These are phyloP conservation scores for Naganishia sp. DNA, from an alignment of 1,284 basidiomycete species.

Conservation along the genomic window DNA sequence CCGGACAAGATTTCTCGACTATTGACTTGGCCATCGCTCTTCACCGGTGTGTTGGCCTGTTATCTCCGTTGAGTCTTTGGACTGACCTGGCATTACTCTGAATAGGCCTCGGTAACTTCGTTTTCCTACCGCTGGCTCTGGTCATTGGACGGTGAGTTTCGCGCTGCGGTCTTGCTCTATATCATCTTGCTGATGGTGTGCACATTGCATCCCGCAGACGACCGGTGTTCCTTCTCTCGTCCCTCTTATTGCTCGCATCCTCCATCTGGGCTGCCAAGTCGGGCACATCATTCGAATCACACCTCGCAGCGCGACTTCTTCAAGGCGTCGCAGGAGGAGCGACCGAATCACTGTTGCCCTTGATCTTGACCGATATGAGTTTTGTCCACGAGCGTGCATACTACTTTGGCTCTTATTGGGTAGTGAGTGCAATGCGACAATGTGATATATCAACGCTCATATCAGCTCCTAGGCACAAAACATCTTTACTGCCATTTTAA, in stretches of 20 bases:
- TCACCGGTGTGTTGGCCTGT: constrained; percentile 12
- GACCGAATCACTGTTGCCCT: constrained; percentile 19
- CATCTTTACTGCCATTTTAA: constrained; percentile 26
- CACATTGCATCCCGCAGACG: background rate
- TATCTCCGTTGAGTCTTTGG: background rate
- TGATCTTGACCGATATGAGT: constrained; percentile 28
- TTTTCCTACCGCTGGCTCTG: constrained; percentile 20
- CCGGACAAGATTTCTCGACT: constrained; percentile 20
- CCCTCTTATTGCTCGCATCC: constrained; percentile 12
- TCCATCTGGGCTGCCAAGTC: constrained; percentile 22
- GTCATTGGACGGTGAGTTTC: constrained; percentile 13
- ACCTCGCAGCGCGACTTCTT: constrained; percentile 21
- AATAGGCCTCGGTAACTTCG: constrained; percentile 22
- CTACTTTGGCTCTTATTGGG: constrained; percentile 27
- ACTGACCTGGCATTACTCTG: background rate
- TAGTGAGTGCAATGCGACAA: constrained; percentile 6
- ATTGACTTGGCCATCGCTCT: constrained; percentile 24
- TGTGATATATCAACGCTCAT: background rate
- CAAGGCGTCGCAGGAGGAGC: constrained; percentile 23
- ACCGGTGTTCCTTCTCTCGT: constrained; percentile 21
- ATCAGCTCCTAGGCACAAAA: constrained; percentile 14
- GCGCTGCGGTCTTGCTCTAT: background rate
- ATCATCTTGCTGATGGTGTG: background rate
- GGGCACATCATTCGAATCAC: constrained; percentile 19
- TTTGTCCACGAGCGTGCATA: constrained; percentile 16